Conservation (phyloP, 768 basidiomycete species). For the Phylloporus arenicola region DNA sequence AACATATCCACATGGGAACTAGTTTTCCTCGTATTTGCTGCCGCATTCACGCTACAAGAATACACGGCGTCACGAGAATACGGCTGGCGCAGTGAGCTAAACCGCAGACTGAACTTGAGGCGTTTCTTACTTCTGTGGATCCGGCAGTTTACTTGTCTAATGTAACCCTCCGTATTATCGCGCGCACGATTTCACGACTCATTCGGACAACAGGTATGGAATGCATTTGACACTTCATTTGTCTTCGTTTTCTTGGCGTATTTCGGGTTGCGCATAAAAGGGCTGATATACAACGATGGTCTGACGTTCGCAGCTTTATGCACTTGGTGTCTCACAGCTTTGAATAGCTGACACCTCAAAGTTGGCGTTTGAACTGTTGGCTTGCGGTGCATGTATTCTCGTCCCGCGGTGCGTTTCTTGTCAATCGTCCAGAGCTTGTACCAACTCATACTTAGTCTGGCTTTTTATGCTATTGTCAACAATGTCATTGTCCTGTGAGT, state of each 20-base stretch:
- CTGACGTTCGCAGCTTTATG: constrained; percentile 6
- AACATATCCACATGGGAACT: constrained; percentile 57
- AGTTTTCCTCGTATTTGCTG: constrained; percentile 68
- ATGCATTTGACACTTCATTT: constrained; percentile 79
- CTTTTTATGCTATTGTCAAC: constrained; percentile 75
- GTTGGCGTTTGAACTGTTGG: constrained; percentile 75
- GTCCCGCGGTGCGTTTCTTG: constrained; percentile 59
- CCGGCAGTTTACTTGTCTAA: constrained; percentile 75
- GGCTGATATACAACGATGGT: constrained; percentile 53
- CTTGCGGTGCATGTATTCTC: constrained; percentile 80
- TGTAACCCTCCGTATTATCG: constrained; percentile 35
- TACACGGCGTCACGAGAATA: constrained; percentile 85
- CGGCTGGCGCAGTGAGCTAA: constrained; percentile 76
- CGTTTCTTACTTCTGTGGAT: constrained; percentile 1
- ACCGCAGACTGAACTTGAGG: background rate
- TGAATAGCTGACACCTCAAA: constrained; percentile 41
- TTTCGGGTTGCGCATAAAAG: constrained; percentile 57
- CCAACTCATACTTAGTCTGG: constrained; percentile 41
- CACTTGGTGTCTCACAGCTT: constrained; percentile 1
- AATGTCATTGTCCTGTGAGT: constrained; percentile 74
- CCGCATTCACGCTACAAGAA: constrained; percentile 79
- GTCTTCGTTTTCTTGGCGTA: constrained; percentile 66
- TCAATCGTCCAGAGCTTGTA: background rate
- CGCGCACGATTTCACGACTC: background rate
- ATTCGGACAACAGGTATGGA: constrained; percentile 65